phyloP scores from a whole-genome alignment of 306 rosid genomes.

The Gastrolobium villosum region DNA sequence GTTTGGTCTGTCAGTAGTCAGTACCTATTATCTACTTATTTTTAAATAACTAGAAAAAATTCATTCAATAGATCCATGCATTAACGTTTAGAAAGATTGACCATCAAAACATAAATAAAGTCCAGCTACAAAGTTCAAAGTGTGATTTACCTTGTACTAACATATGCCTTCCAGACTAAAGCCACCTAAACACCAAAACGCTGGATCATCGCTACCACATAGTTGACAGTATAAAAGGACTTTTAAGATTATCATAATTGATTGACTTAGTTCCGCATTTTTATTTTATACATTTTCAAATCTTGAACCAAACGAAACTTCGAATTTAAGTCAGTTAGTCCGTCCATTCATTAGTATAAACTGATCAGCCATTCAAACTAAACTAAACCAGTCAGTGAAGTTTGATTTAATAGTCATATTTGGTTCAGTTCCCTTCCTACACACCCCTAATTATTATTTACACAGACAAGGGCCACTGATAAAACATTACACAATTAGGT shows the following conservation, averaged over 20 bases:
- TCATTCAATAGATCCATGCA: neutral
- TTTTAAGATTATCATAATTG: neutral
- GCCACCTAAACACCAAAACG: neutral
- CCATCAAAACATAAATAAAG: neutral
- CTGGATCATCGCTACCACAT: neutral
- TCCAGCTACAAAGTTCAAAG: neutral
- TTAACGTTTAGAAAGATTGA: neutral
- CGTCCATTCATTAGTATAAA: neutral
- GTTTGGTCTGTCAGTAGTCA: neutral
- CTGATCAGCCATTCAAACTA: neutral
- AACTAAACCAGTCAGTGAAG: neutral
- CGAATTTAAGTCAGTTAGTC: neutral
- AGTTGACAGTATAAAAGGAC: neutral
- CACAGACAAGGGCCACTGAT: neutral
- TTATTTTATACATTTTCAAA: neutral
- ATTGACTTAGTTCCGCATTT: neutral
- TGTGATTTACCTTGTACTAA: too few relatives aligned
- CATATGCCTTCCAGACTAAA: neutral
- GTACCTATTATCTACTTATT: neutral
- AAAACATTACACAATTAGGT: neutral
- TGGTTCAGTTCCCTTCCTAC: neutral
- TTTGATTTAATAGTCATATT: neutral
- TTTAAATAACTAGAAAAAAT: neutral
- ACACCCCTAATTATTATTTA: neutral
- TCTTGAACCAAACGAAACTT: neutral